Conservation (phyloP, 2,329 filamentous ascomycete genomes). For the Hypoxylon sp. region DNA sequence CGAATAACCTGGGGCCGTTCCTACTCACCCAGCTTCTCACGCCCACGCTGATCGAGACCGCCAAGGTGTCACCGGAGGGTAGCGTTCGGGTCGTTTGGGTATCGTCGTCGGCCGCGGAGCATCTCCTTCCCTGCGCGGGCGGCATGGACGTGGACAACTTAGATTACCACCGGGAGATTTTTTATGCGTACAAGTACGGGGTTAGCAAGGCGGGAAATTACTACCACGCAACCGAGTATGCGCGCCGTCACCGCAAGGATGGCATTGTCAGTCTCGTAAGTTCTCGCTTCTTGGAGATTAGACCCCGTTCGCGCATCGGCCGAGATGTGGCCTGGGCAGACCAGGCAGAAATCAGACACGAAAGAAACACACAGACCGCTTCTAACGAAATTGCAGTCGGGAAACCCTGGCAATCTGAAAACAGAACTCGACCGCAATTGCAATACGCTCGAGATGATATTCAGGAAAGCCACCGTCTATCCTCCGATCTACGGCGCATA, state of each 20-base stretch:
- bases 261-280: constrained; percentile 47
- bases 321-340: constrained; percentile 5
- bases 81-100: constrained; percentile 50
- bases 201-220: constrained; percentile 50
- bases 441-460: constrained; percentile 34
- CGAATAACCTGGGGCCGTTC: constrained; percentile 48
- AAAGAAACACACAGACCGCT: neutral
- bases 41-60: constrained; percentile 43
- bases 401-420: constrained; percentile 49
- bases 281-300: constrained; percentile 20
- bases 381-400: constrained; percentile 37
- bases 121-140: constrained; percentile 37
- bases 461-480: constrained; percentile 40
- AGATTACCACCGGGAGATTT: constrained; percentile 45
- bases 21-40: constrained; percentile 49
- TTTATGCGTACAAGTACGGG: constrained; percentile 43
- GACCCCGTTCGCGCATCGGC: constrained; percentile 18
- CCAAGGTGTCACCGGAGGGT: constrained; percentile 38
- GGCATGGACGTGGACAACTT: constrained; percentile 50
- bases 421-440: constrained; percentile 46
- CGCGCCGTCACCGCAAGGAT: constrained; percentile 43
- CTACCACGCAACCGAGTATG: constrained; percentile 48
- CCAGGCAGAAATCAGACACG: neutral
- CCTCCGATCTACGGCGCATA: constrained; percentile 53
- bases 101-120: constrained; percentile 47